Base-by-base conservation (phyloP, 2,329 filamentous ascomycete genomes). In the Fusarium hainanense region DNA sequence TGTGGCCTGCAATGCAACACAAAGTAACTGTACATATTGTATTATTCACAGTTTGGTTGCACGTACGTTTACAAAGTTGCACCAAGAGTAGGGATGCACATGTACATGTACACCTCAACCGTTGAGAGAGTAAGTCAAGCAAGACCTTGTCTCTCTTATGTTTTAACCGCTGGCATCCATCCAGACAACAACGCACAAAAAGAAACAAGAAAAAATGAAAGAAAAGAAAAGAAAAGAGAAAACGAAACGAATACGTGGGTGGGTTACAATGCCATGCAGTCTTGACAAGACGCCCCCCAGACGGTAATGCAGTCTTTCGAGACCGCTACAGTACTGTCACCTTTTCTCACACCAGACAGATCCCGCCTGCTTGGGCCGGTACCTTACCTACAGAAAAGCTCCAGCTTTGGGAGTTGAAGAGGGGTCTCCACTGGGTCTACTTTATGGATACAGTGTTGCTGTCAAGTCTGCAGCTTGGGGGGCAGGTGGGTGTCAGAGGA, bases 361-460 rank as follows among this genome's bases (percentile, higher is more conserved):
- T 74, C 70, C 72, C 72, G 72, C 62, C 68, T 55, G 71, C 68
- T 69, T 74, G 72, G 72, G 72, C 59, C 72, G 58, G 72, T 74
- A 73, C 69, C 72, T 72, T 74, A 73, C 69, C 70, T 72, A 72
- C 63, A 74, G 65, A 43, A 56, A 56, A 56, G 61, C 43, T 50
- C 42, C 49, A 57, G 30, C 23, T 28, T 40, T 54, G 21, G 21
- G 11, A 23, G 27, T 21, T 21, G 32, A 32, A 40, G 18, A 41
- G 41, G 40, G 41, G 27, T 42, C 54, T 63, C 60, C 60, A 63
- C 60, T 42, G 57, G 44, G 41, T 54, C 44, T 57, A 48, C 52
- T 20, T 27, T 49, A 56, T 56, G 54, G 34, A 41, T 30, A 21
- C 18, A 25, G 42, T 47, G 67, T 50, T 68, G 67, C 54, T 68